Base-by-base conservation (phyloP, 495 filamentous ascomycete genomes). In the Immersiella caudata region DNA sequence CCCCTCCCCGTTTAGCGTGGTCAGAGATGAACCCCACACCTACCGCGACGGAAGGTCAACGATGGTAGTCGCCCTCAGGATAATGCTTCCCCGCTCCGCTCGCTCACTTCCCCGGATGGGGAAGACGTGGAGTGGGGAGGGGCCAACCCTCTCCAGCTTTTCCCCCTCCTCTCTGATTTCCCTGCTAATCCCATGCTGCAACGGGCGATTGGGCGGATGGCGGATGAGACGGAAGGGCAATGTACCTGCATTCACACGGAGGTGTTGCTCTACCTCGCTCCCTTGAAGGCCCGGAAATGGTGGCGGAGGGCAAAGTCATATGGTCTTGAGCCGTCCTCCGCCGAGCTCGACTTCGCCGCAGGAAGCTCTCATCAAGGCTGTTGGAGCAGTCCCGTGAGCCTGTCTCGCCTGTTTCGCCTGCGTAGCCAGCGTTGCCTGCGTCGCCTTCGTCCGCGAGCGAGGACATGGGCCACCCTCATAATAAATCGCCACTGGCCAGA, bases 21-120 rank as follows among this genome's bases (percentile, higher is more conserved):
- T 29, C 24, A 24, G 54, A 25, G 59, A 27, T 27, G 55, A 46
- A 66, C 68, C 65, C 68, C 68, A 70, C 64, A 70, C 57, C 27
- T 29, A 11, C 16, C 46, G 21, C 27, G 24, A 25, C 7, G 40
- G 46, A 40, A 21, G 40, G 24, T 18, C 22, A 63, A 52, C 61
- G 46, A 21, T 52, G 26, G 22, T 51, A 26, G 22, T 62, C 36
- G 59, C 33, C 26, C 35, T 46, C 40, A 46, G 40, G 27, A 27
- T 58, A 29, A 58, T 40, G 46, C 35, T 62, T 62, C 65, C 65
- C 65, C 61, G 52, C 60, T 50, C 52, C 16, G 21, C 27, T 56
- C 35, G 29, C 27, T 55, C 25, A 65, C 29, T 63, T 63, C 49
- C 61, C 61, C 61, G 14, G 40, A 51, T 63, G 61, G 25, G 61